Evolutionary conservation across 768 basidiomycete species (phyloP).

Genomic region (Rhodotorula graminis): DNA sequence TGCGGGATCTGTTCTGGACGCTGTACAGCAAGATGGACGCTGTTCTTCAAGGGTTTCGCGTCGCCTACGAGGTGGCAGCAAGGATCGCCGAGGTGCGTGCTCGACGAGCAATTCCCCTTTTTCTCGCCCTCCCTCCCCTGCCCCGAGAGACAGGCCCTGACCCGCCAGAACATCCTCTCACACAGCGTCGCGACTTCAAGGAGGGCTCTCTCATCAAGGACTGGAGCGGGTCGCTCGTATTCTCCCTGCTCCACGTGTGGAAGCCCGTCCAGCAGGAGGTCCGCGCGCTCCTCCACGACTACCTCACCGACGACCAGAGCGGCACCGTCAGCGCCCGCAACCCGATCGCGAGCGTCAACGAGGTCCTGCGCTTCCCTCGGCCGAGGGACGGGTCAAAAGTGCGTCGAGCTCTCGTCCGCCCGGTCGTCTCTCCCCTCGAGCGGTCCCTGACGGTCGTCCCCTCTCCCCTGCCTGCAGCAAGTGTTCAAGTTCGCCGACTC

Average conservation of each 20-base stretch:
- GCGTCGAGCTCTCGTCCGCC: too few species aligned
- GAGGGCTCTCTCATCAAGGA: constrained; percentile 75
- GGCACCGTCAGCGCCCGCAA: constrained; percentile 72
- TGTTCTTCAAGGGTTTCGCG: constrained; percentile 80
- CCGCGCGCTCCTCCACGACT: constrained; percentile 74
- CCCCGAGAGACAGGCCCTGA: too few species aligned
- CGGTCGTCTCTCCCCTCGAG: too few species aligned
- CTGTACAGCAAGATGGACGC: constrained; percentile 92
- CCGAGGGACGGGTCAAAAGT: constrained; percentile 79
- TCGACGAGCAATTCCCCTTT: too few species aligned
- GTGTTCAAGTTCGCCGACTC: constrained; percentile 91
- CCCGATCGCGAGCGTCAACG: constrained; percentile 88
- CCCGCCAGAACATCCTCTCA: too few species aligned
- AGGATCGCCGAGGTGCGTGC: constrained; percentile 80
- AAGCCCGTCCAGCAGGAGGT: constrained; percentile 85
- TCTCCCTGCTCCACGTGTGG: constrained; percentile 84
- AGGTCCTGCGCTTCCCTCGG: constrained; percentile 78
- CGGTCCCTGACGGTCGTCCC: too few species aligned
- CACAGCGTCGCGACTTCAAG: constrained; percentile 83
- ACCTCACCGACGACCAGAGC: constrained; percentile 85
- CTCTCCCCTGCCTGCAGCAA: constrained; percentile 51
- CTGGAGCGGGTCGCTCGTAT: constrained; percentile 56
- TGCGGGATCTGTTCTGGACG: constrained; percentile 94
- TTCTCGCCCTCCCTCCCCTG: too few species aligned
- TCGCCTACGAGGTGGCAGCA: constrained; percentile 82